Conservation (phyloP, 768 basidiomycete species). For the Scleroderma bovista region DNA sequence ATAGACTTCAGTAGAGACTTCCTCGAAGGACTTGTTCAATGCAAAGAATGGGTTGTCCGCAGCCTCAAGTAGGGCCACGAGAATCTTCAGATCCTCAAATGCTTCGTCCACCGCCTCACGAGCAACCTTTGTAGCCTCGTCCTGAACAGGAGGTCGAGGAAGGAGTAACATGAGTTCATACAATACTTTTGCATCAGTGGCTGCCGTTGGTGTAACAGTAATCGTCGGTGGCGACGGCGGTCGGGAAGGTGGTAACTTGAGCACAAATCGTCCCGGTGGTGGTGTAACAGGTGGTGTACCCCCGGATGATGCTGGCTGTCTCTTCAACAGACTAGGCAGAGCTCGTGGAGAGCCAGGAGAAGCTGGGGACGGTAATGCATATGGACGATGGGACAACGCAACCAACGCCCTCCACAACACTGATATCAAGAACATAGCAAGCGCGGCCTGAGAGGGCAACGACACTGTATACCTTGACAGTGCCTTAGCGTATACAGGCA, state of each 20-base stretch:
- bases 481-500: conserved; percentile 57
- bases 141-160: conserved; percentile 53
- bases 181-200: conserved; percentile 57
- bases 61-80: conserved; percentile 53
- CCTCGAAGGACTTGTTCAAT: conserved; percentile 16
- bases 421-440: conserved; percentile 70
- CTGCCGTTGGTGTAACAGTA: conserved; percentile 35
- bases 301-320: conserved; percentile 33
- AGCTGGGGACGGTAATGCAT: conserved; percentile 29
- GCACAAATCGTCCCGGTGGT: conserved; percentile 52
- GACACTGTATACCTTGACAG: conserved; percentile 52
- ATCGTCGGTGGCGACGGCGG: conserved; percentile 55
- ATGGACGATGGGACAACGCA: conserved; percentile 56
- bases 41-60: conserved; percentile 29
- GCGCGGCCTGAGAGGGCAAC: conserved; percentile 48
- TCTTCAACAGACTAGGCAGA: conserved; percentile 32
- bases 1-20: conserved; percentile 39
- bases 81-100: conserved; percentile 54
- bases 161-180: conserved; percentile 54
- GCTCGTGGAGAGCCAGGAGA: conserved; percentile 36
- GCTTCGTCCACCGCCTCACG: conserved; percentile 80
- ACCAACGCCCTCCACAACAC: conserved; percentile 71
- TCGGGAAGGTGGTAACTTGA: conserved; percentile 62
- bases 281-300: conserved; percentile 53
- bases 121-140: conserved; percentile 49